Evolutionary conservation across 805 yeast species (phyloP).

Genomic region (Zygotorulaspora chibaensis): DNA sequence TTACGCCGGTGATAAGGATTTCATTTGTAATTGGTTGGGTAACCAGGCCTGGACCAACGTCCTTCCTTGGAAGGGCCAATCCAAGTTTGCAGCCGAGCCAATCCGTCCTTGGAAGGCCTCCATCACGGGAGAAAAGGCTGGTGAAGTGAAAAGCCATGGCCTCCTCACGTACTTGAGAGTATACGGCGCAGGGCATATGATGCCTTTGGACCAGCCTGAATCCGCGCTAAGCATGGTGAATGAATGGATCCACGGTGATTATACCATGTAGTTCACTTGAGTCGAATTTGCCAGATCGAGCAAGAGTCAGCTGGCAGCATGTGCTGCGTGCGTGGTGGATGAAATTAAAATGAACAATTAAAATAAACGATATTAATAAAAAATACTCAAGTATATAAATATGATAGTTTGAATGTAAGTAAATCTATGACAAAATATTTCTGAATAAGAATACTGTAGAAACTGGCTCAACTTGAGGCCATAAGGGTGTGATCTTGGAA

Average conservation of each 20-base stretch:
- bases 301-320: too few relatives aligned
- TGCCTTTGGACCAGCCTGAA: slow-evolving; percentile 84
- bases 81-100: slow-evolving; percentile 47
- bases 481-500: too few relatives aligned
- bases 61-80: slow-evolving; percentile 61
- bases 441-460: too few relatives aligned
- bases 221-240: slow-evolving; percentile 75
- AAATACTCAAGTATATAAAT: too few relatives aligned
- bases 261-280: slow-evolving; percentile 22
- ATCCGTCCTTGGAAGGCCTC: slow-evolving; percentile 43
- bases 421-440: too few relatives aligned
- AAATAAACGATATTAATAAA: too few relatives aligned
- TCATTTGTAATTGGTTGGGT: slow-evolving; percentile 95
- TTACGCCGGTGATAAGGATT: slow-evolving; percentile 95
- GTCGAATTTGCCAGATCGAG: neutral
- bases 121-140: slow-evolving; percentile 51
- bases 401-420: too few relatives aligned
- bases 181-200: slow-evolving; percentile 94
- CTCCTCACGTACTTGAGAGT: slow-evolving; percentile 78
- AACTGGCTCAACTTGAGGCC: too few relatives aligned
- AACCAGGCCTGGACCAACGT: slow-evolving; percentile 80
- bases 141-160: slow-evolving; percentile 61
- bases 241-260: slow-evolving; percentile 77
- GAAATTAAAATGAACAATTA: too few relatives aligned
- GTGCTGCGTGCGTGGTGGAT: too few relatives aligned